These are phyloP conservation scores for Coniochaeta sp. DNA, from an alignment of 2,329 filamentous ascomycete genomes.

Conservation along the genomic window DNA sequence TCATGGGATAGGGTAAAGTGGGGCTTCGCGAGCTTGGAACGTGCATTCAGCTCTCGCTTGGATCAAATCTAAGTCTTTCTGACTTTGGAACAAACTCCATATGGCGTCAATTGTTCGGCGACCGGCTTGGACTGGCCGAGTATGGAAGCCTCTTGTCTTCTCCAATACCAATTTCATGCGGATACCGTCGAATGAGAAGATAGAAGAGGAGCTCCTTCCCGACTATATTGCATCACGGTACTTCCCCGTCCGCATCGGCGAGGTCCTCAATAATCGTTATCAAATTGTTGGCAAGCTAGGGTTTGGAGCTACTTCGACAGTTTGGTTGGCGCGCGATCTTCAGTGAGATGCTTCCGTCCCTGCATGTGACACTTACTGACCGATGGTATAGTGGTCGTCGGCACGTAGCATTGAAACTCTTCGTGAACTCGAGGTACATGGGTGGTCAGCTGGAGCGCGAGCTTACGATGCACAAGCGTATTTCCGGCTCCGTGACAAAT, in stretches of 20 bases:
- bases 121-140: neutral
- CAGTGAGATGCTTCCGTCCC: conserved; percentile 1
- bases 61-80: too few species aligned
- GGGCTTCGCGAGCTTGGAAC: too few species aligned
- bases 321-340: conserved; percentile 15
- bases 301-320: conserved; percentile 14
- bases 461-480: conserved; percentile 32
- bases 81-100: too few species aligned
- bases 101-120: conserved; percentile 19
- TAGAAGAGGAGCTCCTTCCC: conserved; percentile 14
- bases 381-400: conserved; percentile 11
- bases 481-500: conserved; percentile 16
- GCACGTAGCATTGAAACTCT: conserved; percentile 27
- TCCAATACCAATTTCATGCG: conserved; percentile 4
- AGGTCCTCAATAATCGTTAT: conserved; percentile 11
- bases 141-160: conserved; percentile 1
- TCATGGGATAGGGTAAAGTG: too few species aligned
- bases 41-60: too few species aligned
- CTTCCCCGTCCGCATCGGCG: conserved; percentile 13
- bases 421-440: conserved; percentile 15
- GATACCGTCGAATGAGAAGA: conserved; percentile 3
- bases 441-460: conserved; percentile 23
- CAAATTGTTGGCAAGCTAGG: conserved; percentile 16
- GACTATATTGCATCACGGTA: conserved; percentile 9
- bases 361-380: neutral